Conservation (phyloP, 2,329 filamentous ascomycete genomes). For the Phaeosphaeriaceae sp. region DNA sequence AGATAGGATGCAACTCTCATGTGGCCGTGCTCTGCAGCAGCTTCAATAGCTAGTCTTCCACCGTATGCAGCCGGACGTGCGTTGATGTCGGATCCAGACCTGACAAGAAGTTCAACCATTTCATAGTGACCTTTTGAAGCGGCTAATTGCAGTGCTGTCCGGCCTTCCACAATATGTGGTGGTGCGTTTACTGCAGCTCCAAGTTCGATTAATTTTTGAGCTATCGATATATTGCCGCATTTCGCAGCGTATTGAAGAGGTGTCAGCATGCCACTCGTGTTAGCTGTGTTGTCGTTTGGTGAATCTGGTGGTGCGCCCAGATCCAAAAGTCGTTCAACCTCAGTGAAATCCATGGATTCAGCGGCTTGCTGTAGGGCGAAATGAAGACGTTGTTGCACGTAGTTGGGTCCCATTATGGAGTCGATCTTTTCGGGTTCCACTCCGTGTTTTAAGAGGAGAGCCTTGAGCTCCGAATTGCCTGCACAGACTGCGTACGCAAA, state of each 20-base stretch:
- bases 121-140: constrained; percentile 31
- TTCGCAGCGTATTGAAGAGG: neutral
- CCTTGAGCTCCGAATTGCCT: neutral
- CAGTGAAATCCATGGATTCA: neutral
- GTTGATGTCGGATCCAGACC: constrained; percentile 11
- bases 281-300: neutral
- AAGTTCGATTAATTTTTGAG: neutral
- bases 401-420: neutral
- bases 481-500: neutral
- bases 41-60: constrained; percentile 35
- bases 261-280: neutral
- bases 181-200: neutral
- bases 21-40: constrained; percentile 36
- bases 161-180: constrained; percentile 8
- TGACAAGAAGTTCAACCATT: constrained; percentile 17
- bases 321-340: neutral
- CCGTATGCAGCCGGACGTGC: neutral
- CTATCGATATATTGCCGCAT: neutral
- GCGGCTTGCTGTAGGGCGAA: neutral
- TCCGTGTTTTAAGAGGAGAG: neutral
- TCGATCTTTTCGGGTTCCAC: neutral
- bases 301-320: neutral
- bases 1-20: constrained; percentile 31
- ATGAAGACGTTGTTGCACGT: neutral
- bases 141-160: constrained; percentile 36